These are phyloP conservation scores for Apostasia shenzhenica DNA, from an alignment of 106 monocot species.

Conservation along the genomic window DNA sequence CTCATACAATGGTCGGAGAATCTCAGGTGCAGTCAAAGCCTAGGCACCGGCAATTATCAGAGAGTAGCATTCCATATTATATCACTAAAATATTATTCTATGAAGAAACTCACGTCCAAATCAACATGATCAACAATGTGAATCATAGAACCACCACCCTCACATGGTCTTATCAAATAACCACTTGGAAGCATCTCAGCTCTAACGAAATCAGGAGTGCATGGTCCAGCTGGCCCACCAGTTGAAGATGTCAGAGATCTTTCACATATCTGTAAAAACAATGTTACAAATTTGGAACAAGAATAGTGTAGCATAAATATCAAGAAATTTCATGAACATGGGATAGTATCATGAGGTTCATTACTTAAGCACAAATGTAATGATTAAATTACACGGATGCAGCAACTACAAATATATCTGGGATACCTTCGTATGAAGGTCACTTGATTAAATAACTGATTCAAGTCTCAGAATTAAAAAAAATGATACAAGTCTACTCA, in stretches of 20 bases:
- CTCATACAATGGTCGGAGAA: slow-evolving; percentile 84
- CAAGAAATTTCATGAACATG: too few species aligned
- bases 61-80: not conserved
- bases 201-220: slow-evolving; percentile 69
- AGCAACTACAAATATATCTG: too few species aligned
- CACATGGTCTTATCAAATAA: slow-evolving; percentile 92
- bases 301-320: not conserved
- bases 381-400: too few species aligned
- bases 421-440: too few species aligned
- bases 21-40: slow-evolving; percentile 94
- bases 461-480: too few species aligned
- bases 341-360: too few species aligned
- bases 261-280: slow-evolving; percentile 68
- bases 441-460: too few species aligned
- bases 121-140: slow-evolving; percentile 98
- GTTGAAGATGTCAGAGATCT: slow-evolving; percentile 64
- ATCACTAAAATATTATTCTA: not conserved
- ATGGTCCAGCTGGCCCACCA: slow-evolving; percentile 77
- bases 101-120: slow-evolving; percentile 57
- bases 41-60: slow-evolving; percentile 14
- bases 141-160: slow-evolving; percentile 98
- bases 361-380: too few species aligned
- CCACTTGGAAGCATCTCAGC: slow-evolving; percentile 98
- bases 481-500: slow-evolving; percentile 13
- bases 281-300: not conserved